These are phyloP conservation scores for Mycena indigotica DNA, from an alignment of 768 basidiomycete genomes.

Conservation along the genomic window DNA sequence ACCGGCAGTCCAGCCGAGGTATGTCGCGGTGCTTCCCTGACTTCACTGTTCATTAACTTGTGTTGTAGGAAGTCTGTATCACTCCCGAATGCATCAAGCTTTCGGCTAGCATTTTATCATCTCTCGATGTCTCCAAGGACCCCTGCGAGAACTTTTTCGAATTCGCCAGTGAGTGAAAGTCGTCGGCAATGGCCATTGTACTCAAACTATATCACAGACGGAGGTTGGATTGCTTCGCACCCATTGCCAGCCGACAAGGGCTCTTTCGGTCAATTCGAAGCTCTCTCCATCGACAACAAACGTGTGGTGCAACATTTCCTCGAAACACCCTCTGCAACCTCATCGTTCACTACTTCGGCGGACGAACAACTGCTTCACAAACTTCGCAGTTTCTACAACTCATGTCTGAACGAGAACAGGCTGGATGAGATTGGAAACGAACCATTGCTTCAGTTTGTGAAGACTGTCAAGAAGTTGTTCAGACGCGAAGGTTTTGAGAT, in stretches of 20 bases:
- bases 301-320: constrained; percentile 75
- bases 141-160: constrained; percentile 96
- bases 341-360: constrained; percentile 37
- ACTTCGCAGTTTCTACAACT: constrained; percentile 71
- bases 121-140: constrained; percentile 78
- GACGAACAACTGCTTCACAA: constrained; percentile 63
- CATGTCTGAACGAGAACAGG: constrained; percentile 80
- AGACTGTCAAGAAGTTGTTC: constrained; percentile 62
- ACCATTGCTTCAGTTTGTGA: constrained; percentile 71
- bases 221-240: constrained; percentile 83
- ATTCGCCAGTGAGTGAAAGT: constrained; percentile 74
- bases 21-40: constrained; percentile 12
- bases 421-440: constrained; percentile 71
- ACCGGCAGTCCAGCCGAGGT: constrained; percentile 59
- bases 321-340: constrained; percentile 47
- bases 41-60: constrained; percentile 4
- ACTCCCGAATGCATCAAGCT: constrained; percentile 80
- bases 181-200: constrained; percentile 12
- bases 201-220: constrained; percentile 49
- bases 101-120: constrained; percentile 79
- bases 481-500: constrained; percentile 51
- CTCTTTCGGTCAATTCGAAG: constrained; percentile 69
- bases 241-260: constrained; percentile 88
- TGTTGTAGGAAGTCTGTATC: constrained; percentile 63
- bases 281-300: constrained; percentile 73